A percentile compares a stretch with the other conserved stretches of the same genome.
Conservation (phyloP, 805 yeast species). For the Pichia nakasei region DNA sequence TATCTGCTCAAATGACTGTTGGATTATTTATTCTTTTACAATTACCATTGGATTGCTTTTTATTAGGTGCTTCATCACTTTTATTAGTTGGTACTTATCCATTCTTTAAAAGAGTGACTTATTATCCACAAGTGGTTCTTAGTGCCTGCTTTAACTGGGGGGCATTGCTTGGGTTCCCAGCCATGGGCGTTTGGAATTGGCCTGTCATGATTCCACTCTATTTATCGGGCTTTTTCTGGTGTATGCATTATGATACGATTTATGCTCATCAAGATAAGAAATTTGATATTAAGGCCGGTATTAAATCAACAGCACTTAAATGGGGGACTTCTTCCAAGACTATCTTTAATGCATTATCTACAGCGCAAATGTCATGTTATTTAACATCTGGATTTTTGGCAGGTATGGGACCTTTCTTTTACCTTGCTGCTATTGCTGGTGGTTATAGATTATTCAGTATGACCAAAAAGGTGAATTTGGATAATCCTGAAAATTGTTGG, state of each 20-base stretch:
- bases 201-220: conserved; percentile 72
- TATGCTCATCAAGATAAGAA: conserved; percentile 96
- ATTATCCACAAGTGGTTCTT: conserved; percentile 84
- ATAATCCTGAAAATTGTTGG: conserved; percentile 80
- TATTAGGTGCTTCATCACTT: conserved; percentile 72
- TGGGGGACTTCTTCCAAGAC: conserved; percentile 82
- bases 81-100: conserved; percentile 84
- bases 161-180: conserved; percentile 88
- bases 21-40: conserved; percentile 66
- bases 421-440: conserved; percentile 56
- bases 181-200: conserved; percentile 79
- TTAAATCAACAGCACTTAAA: conserved; percentile 88
- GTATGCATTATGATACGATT: conserved; percentile 91
- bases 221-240: conserved; percentile 76
- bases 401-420: conserved; percentile 83
- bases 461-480: conserved; percentile 68
- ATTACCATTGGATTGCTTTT: conserved; percentile 75
- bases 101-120: conserved; percentile 86
- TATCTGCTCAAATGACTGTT: conserved; percentile 63
- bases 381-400: conserved; percentile 63
- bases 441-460: conserved; percentile 58
- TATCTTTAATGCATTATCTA: conserved; percentile 54
- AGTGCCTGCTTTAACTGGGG: conserved; percentile 92
- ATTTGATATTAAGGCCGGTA: conserved; percentile 84
- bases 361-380: conserved; percentile 57